Conservation (phyloP, 257 asterid genomes). For the Salvia miltiorrhiza region DNA sequence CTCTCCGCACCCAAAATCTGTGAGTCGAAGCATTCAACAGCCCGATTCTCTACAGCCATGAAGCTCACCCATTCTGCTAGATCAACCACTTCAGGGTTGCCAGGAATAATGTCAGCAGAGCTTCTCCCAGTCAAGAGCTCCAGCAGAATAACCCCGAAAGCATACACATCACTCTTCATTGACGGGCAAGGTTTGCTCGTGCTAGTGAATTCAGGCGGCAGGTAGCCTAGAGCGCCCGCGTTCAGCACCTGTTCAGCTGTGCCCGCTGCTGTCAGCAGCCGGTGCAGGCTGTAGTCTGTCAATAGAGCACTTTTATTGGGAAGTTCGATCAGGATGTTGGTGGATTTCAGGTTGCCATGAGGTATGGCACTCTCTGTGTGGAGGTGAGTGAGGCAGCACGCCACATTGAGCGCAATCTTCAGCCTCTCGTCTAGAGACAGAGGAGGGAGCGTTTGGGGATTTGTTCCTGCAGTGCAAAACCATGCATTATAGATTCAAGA, state of each 20-base stretch:
- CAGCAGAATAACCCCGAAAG: slow-evolving; percentile 66
- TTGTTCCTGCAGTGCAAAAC: slow-evolving; percentile 45
- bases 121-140: slow-evolving; percentile 73
- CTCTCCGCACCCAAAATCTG: slow-evolving; percentile 25
- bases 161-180: slow-evolving; percentile 79
- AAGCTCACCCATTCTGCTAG: slow-evolving; percentile 74
- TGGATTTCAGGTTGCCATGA: slow-evolving; percentile 89
- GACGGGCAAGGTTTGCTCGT: slow-evolving; percentile 78
- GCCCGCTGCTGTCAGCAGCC: slow-evolving; percentile 72
- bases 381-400: slow-evolving; percentile 68
- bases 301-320: slow-evolving; percentile 47
- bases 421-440: slow-evolving; percentile 55
- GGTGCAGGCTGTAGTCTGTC: slow-evolving; percentile 81
- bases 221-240: slow-evolving; percentile 79
- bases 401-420: slow-evolving; percentile 55
- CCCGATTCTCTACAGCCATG: slow-evolving; percentile 56
- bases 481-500: background rate
- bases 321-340: slow-evolving; percentile 60
- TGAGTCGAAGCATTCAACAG: slow-evolving; percentile 54
- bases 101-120: slow-evolving; percentile 55
- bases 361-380: slow-evolving; percentile 82
- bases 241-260: slow-evolving; percentile 74
- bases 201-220: slow-evolving; percentile 84
- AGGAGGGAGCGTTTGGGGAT: slow-evolving; percentile 43
- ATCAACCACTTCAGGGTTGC: slow-evolving; percentile 49